Base-by-base conservation (phyloP, 352 stramenopile species). In the Pilasporangium apinafurcum region DNA sequence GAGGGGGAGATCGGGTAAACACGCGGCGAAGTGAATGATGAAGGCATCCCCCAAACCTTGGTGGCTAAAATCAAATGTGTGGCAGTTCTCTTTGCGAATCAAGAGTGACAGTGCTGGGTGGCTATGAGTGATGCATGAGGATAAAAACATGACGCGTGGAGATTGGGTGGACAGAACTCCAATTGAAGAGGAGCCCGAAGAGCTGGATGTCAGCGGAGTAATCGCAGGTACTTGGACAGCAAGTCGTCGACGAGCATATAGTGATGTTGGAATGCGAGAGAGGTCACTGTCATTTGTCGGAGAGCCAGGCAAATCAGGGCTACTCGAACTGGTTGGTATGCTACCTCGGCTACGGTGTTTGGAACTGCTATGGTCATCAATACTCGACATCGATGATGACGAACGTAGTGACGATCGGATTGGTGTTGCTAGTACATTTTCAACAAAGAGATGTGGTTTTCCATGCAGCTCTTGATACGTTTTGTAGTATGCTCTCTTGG, bases 21-120 rank as follows among this genome's bases (percentile, higher is more conserved):
- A 82, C 10, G 57, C 55, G 4, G 71, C 69, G 37, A 85, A 88
- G 25, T 74, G 66, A 16, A 71, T 45, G 25, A 84, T 68, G 44
- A 77, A 88, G 10, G 60, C 58, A 40, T 88, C 69, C 1, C 67
- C 69, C 6, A 88, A 65, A 3, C 71, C 70, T 34, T 88, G 72
- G 32, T 82, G 66, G 30, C 72, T 77, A 29, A 82, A 83, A 38
- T 85, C 61, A 17, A 69, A 82, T 4, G 53, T 37, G 14, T 53
- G 53, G 32, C 63, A 65, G 38, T 80, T 54, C 14, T 71, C 51
- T 27, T 71, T 73, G 9, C 72, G 63, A 5, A 85, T 41, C 1
- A 85, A 44, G 7, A 85, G 44, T 1, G 72, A 64, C 2, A 73
- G 51, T 14, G 68, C 65, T 8, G 68, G 59, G 14, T 81, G 63